phyloP scores from a whole-genome alignment of 2,329 filamentous ascomycete genomes.

The Pezicula carpinea region DNA sequence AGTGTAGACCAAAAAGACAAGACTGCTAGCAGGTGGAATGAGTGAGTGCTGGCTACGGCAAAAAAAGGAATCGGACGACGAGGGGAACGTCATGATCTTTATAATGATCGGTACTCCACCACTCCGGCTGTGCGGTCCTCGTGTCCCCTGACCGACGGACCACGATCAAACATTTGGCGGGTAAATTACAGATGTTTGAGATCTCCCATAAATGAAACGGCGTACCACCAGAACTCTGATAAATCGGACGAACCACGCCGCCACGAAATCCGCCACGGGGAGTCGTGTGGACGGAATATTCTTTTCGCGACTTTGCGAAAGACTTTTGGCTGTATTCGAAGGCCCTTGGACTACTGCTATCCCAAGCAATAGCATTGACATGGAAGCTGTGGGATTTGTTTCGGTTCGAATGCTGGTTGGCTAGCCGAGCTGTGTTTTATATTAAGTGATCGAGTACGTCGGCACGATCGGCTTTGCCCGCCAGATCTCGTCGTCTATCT shows the following conservation, averaged over 20 bases:
- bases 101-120: neutral
- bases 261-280: neutral
- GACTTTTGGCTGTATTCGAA: too few relatives aligned
- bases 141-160: too few relatives aligned
- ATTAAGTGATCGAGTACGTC: too few relatives aligned
- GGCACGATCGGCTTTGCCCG: neutral
- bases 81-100: neutral
- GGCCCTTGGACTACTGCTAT: neutral
- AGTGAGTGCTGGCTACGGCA: neutral
- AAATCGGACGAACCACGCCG: neutral
- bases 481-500: constrained; percentile 3
- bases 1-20: neutral
- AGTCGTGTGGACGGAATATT: too few relatives aligned
- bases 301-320: too few relatives aligned
- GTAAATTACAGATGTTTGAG: constrained; percentile 1
- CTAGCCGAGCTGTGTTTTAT: constrained; percentile 1
- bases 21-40: neutral
- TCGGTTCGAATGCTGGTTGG: neutral
- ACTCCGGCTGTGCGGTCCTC: neutral
- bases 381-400: constrained; percentile 1
- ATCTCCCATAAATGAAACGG: constrained; percentile 1
- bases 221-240: neutral
- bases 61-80: neutral
- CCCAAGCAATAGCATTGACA: neutral
- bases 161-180: neutral